Base-by-base conservation (phyloP, 2,329 filamentous ascomycete genomes). In the Kalmusia sp. region DNA sequence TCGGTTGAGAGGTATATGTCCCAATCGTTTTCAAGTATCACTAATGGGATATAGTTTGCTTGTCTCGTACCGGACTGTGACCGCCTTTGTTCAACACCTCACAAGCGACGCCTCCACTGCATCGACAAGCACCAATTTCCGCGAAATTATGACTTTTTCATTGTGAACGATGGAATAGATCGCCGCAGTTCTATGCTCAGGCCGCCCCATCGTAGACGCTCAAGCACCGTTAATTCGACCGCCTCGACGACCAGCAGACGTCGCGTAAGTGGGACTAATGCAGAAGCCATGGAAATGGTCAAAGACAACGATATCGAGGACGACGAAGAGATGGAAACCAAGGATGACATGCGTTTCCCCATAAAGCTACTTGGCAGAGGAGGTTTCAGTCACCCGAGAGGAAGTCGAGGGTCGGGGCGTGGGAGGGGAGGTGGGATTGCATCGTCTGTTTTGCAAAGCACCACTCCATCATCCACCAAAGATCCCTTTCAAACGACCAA, bases 61-160 rank as follows among this genome's bases (percentile, higher is more conserved):
- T 99, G 95, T 77, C 96, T 98, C 67, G 87, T 97, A 6, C 90
- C 96, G 68, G 87, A 83, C 43, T 99, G 95, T 73, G 91, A 95
- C 54, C 85, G 90, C 61, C 87, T 92, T 70, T 97, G 93, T 76
- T 86, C 85, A 50, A 92, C 90, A 3, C 87, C 89, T 25, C 87
- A 91, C 67, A 98, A 96, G 75, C 85, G 95, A 38, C 84, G 91
- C 28, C 85, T 91, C 71, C 93, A 99, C 79, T 81, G 96, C 61
- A 91, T 96, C 62, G 93, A 96, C 79, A 97, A 96, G 77, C 95
- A 99, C 75, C 84, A 88, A 77, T 99, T 95, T 69, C 93, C 93
- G 9, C 87, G 85, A 22, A 64, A 69, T 43, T 75, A 73, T 54
- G 69, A 73, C 52, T 74, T 75, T 54, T 68, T 87, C 44, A 85